Conservation (phyloP, 306 rosid species). For the Lablab purpureus region DNA sequence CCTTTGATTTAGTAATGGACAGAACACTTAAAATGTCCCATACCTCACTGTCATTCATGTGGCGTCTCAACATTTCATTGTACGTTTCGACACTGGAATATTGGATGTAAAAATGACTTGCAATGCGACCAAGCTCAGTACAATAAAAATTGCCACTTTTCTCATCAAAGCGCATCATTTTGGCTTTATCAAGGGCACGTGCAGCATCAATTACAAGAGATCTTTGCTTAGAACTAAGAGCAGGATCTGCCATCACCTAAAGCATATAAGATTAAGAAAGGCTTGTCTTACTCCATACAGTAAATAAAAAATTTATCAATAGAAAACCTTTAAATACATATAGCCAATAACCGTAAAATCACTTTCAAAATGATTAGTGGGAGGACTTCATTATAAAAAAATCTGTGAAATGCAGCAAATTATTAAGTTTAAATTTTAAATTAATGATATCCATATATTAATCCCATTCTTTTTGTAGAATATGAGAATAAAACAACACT, state of each 20-base stretch:
- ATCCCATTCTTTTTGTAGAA: constrained; percentile 13
- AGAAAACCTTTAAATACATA: constrained; percentile 17
- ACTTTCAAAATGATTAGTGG: constrained; percentile 1
- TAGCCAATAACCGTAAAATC: constrained; percentile 1
- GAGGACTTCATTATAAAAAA: constrained; percentile 5
- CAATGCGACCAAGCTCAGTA: constrained; percentile 99
- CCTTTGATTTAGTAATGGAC: constrained; percentile 11
- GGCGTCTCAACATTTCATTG: constrained; percentile 91
- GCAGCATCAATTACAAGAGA: constrained; percentile 92
- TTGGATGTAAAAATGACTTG: constrained; percentile 98
- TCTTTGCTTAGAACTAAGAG: constrained; percentile 87
- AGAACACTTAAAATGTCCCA: constrained; percentile 23
- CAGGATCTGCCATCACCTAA: constrained; percentile 92
- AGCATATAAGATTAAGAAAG: constrained; percentile 47
- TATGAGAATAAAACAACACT: constrained; percentile 1
- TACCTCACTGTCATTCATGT: constrained; percentile 97
- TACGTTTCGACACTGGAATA: constrained; percentile 96
- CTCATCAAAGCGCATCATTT: constrained; percentile 99
- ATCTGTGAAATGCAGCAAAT: constrained; percentile 42
- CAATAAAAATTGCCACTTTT: constrained; percentile 98
- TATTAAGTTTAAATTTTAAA: constrained; percentile 35
- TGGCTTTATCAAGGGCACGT: constrained; percentile 94
- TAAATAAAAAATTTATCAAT: constrained; percentile 1
- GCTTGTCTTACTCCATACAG: constrained; percentile 12
- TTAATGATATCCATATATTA: constrained; percentile 3